These are phyloP conservation scores for Pogostemon cablin DNA, from an alignment of 257 asterid genomes.

Conservation along the genomic window DNA sequence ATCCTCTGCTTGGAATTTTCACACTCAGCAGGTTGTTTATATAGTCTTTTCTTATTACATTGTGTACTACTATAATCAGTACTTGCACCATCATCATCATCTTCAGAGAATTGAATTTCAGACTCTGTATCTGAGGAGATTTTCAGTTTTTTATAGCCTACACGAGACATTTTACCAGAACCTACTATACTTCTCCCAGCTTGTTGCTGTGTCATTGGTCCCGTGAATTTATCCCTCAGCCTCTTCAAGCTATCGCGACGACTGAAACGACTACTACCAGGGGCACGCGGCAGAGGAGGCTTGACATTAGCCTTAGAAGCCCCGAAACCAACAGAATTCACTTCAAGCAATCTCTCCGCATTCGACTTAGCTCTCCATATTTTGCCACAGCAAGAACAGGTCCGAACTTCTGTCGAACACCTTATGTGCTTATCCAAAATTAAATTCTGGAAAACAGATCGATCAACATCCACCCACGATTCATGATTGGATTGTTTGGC, in stretches of 20 bases:
- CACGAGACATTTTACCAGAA: slow-evolving; percentile 51
- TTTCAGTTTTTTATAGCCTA: slow-evolving; percentile 72
- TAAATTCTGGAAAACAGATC: slow-evolving; percentile 43
- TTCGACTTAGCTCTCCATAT: slow-evolving; percentile 55
- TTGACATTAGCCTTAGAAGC: slow-evolving; percentile 77
- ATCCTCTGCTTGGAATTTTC: slow-evolving; percentile 30
- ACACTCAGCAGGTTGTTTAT: slow-evolving; percentile 28
- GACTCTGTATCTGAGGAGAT: slow-evolving; percentile 85
- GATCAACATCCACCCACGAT: slow-evolving; percentile 52
- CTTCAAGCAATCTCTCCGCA: slow-evolving; percentile 59
- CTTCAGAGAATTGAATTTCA: slow-evolving; percentile 68
- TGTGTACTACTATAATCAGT: slow-evolving; percentile 35
- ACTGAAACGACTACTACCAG: slow-evolving; percentile 68
- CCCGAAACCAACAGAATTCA: slow-evolving; percentile 56
- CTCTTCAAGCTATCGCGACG: slow-evolving; percentile 74
- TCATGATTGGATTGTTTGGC: slow-evolving; percentile 42
- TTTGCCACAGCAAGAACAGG: slow-evolving; percentile 70
- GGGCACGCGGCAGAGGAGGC: slow-evolving; percentile 81
- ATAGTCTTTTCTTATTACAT: slow-evolving; percentile 25
- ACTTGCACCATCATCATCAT: slow-evolving; percentile 63
- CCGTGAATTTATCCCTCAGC: slow-evolving; percentile 62
- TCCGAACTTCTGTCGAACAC: slow-evolving; percentile 44
- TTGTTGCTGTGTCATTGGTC: slow-evolving; percentile 37
- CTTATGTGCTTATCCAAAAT: slow-evolving; percentile 43
- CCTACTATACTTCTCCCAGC: slow-evolving; percentile 25